Percentiles rank a stretch among this genome's conserved stretches.
phyloP scores from a whole-genome alignment of 371 early-diverging fungal species.

The Rhizopus delemar region DNA sequence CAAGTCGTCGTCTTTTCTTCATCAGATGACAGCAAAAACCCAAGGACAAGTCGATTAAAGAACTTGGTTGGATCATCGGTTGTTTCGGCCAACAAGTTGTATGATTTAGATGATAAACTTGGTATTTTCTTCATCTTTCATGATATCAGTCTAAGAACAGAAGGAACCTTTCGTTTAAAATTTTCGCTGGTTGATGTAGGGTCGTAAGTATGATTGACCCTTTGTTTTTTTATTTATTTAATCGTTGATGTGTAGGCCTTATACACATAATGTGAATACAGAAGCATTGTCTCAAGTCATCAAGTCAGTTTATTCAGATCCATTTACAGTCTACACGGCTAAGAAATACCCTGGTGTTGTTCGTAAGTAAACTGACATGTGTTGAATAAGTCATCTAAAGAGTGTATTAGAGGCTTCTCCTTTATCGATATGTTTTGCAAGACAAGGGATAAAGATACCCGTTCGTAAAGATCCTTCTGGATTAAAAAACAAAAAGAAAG shows the following conservation, averaged over 20 bases:
- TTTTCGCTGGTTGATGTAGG: slow-evolving; percentile 59
- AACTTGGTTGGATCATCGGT: slow-evolving; percentile 77
- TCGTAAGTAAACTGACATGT: slow-evolving; percentile 40
- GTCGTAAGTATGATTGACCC: slow-evolving; percentile 36
- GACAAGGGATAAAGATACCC: slow-evolving; percentile 72
- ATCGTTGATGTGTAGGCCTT: slow-evolving; percentile 11
- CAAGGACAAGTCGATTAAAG: slow-evolving; percentile 42
- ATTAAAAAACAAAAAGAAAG: slow-evolving; percentile 7
- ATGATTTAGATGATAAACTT: slow-evolving; percentile 60
- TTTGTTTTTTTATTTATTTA: not conserved
- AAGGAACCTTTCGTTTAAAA: slow-evolving; percentile 65
- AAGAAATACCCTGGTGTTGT: slow-evolving; percentile 72
- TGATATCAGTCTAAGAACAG: slow-evolving; percentile 69
- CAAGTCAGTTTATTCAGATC: slow-evolving; percentile 46
- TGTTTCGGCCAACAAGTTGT: slow-evolving; percentile 66
- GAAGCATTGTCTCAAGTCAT: slow-evolving; percentile 35
- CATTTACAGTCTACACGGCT: slow-evolving; percentile 63
- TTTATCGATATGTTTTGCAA: slow-evolving; percentile 69
- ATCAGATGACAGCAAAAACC: slow-evolving; percentile 8
- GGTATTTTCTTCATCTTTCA: slow-evolving; percentile 79
- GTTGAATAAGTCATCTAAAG: not conserved
- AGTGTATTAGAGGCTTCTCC: slow-evolving; percentile 58
- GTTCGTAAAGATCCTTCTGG: slow-evolving; percentile 43
- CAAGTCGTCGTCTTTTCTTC: slow-evolving; percentile 17
- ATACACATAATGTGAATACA: slow-evolving; percentile 38